phyloP scores from a whole-genome alignment of 2,329 filamentous ascomycete genomes.

The Colletotrichum sp. region DNA sequence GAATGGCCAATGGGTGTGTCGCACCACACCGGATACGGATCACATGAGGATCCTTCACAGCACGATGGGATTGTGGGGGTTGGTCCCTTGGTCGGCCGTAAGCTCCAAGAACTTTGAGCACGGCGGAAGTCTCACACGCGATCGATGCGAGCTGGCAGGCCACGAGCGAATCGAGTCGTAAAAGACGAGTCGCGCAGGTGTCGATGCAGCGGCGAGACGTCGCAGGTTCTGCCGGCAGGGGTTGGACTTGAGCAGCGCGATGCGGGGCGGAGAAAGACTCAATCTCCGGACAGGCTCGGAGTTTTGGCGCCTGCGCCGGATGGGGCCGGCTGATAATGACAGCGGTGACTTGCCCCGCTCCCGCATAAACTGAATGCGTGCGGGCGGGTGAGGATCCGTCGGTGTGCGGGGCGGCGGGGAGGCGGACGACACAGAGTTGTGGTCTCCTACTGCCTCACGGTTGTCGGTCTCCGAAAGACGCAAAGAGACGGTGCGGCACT shows the following conservation, averaged over 20 bases:
- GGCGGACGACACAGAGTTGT: not conserved
- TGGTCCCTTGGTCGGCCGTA: not conserved
- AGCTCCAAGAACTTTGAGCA: constrained; percentile 17
- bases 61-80: not conserved
- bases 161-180: constrained; percentile 19
- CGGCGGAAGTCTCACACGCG: constrained; percentile 9
- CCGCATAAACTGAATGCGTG: constrained; percentile 5
- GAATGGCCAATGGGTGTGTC: not conserved
- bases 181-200: not conserved
- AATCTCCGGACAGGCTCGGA: constrained; percentile 8
- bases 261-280: constrained; percentile 9
- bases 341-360: not conserved
- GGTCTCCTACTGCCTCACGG: not conserved
- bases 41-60: not conserved
- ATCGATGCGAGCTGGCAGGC: constrained; percentile 4
- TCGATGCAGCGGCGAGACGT: not conserved
- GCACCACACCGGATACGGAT: not conserved
- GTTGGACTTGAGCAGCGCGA: constrained; percentile 16
- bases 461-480: not conserved
- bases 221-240: constrained; percentile 14
- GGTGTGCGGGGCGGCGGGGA: constrained; percentile 6
- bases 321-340: not conserved
- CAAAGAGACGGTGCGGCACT: not conserved
- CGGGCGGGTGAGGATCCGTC: not conserved
- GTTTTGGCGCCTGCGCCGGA: constrained; percentile 6